These are phyloP conservation scores for Exsudoporus floridanus DNA, from an alignment of 1,284 basidiomycete genomes.

Conservation along the genomic window DNA sequence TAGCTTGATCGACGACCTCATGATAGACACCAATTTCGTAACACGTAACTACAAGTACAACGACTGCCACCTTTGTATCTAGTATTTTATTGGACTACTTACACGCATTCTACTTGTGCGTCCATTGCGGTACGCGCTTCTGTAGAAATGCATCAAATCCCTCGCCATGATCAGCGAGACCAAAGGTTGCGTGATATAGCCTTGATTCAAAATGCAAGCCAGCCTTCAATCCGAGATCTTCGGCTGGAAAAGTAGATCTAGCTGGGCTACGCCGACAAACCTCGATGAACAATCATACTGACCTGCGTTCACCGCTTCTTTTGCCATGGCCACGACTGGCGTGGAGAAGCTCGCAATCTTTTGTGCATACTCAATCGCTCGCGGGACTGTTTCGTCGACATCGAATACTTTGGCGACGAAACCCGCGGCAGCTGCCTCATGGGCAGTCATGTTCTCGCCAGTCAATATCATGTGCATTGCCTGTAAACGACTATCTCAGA, in stretches of 20 bases:
- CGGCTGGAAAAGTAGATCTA: constrained; percentile 41
- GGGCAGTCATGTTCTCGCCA: constrained; percentile 52
- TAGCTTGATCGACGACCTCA: background rate
- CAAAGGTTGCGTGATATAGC: constrained; percentile 65
- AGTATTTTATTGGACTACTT: background rate
- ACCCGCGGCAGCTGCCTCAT: constrained; percentile 48
- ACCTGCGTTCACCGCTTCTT: constrained; percentile 67
- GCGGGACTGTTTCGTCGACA: constrained; percentile 25
- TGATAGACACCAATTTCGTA: too few relatives aligned
- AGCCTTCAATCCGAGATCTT: constrained; percentile 56
- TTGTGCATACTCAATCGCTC: constrained; percentile 31
- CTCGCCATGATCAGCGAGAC: constrained; percentile 66
- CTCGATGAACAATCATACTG: constrained; percentile 37
- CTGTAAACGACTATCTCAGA: constrained; percentile 18
- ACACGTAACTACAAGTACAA: background rate
- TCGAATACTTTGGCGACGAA: constrained; percentile 36
- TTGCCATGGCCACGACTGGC: constrained; percentile 42
- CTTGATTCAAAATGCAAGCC: constrained; percentile 62
- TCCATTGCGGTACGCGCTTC: constrained; percentile 51
- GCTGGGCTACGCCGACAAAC: background rate
- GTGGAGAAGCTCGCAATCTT: constrained; percentile 32
- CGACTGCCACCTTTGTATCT: too few relatives aligned
- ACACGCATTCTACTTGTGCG: constrained; percentile 18
- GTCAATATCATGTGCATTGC: constrained; percentile 73
- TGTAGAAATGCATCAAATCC: constrained; percentile 65